Percentiles rank a stretch among this genome's conserved stretches.
These are phyloP conservation scores for Cyberlindnera euphorbiiphila DNA, from an alignment of 805 yeast genomes.

Conservation along the genomic window DNA sequence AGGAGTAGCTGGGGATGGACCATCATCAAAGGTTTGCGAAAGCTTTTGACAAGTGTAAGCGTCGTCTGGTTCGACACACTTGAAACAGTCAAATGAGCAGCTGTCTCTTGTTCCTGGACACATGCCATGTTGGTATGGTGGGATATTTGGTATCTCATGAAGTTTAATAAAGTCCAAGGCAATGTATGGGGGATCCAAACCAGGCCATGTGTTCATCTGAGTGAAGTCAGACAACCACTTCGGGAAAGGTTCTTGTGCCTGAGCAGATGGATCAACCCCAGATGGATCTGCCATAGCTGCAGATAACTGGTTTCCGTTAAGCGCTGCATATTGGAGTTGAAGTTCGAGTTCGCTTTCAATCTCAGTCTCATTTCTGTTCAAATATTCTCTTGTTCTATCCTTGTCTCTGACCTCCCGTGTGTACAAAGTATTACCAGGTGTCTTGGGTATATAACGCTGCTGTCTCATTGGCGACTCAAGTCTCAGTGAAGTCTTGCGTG, in stretches of 20 bases:
- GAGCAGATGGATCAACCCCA: slow-evolving; percentile 26
- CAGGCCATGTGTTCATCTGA: slow-evolving; percentile 80
- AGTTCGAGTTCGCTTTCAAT: slow-evolving; percentile 12
- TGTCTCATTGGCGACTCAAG: slow-evolving; percentile 12
- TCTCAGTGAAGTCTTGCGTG: slow-evolving; percentile 8
- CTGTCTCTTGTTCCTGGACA: slow-evolving; percentile 52
- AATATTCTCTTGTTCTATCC: slow-evolving; percentile 3
- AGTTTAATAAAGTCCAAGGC: slow-evolving; percentile 71
- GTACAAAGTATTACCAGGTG: slow-evolving; percentile 11
- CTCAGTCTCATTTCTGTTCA: slow-evolving; percentile 10
- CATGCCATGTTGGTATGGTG: slow-evolving; percentile 49
- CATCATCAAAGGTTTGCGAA: slow-evolving; percentile 93
- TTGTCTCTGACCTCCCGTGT: slow-evolving; percentile 2
- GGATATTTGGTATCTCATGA: slow-evolving; percentile 43
- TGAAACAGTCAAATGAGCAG: slow-evolving; percentile 85
- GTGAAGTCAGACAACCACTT: slow-evolving; percentile 75
- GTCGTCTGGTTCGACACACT: slow-evolving; percentile 75
- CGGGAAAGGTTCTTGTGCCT: slow-evolving; percentile 55
- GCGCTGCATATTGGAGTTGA: slow-evolving; percentile 8
- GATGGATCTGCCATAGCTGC: slow-evolving; percentile 22
- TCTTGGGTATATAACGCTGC: slow-evolving; percentile 9
- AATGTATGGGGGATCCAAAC: slow-evolving; percentile 80
- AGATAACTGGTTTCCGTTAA: slow-evolving; percentile 5
- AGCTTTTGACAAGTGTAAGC: slow-evolving; percentile 67
- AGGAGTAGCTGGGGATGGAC: slow-evolving; percentile 76